Conservation (phyloP, 2,329 filamentous ascomycete species). For the Cladobotryum mycophilum region DNA sequence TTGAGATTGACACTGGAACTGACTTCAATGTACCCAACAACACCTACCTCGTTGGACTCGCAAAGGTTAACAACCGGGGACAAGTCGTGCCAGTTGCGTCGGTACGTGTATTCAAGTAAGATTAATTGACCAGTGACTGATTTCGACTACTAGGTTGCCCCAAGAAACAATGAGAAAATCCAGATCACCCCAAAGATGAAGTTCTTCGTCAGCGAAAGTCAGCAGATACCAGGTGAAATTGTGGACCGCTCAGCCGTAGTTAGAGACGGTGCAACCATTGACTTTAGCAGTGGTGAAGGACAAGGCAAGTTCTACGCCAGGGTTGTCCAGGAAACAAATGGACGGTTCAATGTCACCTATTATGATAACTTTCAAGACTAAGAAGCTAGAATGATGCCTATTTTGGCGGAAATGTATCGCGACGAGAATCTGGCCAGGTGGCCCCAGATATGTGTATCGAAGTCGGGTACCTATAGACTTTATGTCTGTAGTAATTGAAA, state of each 20-base stretch:
- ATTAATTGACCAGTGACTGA: not conserved
- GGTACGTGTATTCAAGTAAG: not conserved
- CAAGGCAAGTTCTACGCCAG: constrained; percentile 6
- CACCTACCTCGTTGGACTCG: constrained; percentile 8
- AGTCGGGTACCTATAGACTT: no score
- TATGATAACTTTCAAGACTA: not conserved
- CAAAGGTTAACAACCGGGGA: constrained; percentile 8
- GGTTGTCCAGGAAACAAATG: not conserved
- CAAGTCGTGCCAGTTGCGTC: constrained; percentile 7
- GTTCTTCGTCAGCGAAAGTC: constrained; percentile 6
- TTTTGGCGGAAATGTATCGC: no score
- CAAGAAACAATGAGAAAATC: constrained; percentile 2
- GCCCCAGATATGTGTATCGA: no score
- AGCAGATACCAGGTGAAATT: constrained; percentile 5
- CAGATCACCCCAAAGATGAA: constrained; percentile 7
- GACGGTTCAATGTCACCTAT: constrained; percentile 2
- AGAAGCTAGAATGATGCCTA: no score
- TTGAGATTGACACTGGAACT: not conserved
- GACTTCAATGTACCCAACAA: constrained; percentile 4
- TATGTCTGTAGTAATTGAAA: no score
- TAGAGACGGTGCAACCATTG: constrained; percentile 4
- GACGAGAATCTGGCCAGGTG: no score
- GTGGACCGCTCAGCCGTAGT: constrained; percentile 1
- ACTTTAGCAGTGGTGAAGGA: constrained; percentile 5
- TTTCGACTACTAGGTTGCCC: constrained; percentile 3